Percentiles rank a stretch among this genome's conserved stretches.
Evolutionary conservation across 2,329 filamentous ascomycete genomes (phyloP).

Genomic region (Pleomassaria siparia): DNA sequence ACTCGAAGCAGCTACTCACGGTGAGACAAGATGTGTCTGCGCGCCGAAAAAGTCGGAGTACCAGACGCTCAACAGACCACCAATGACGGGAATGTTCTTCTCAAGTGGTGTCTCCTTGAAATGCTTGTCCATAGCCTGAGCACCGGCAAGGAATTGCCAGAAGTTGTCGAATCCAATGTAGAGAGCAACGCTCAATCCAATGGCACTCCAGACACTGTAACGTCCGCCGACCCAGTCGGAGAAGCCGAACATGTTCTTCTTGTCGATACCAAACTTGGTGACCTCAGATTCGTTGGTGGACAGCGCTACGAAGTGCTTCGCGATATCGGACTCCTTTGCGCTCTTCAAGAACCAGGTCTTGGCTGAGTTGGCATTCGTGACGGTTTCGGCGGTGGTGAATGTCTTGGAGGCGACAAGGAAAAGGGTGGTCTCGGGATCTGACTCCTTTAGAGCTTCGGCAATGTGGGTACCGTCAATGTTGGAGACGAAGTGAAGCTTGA

Average conservation of each 20-base stretch:
- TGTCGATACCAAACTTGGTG: conserved; percentile 97
- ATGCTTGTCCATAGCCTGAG: conserved; percentile 97
- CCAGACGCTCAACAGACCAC: conserved; percentile 93
- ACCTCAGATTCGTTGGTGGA: conserved; percentile 96
- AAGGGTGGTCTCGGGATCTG: conserved; percentile 95
- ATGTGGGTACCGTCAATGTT: conserved; percentile 99
- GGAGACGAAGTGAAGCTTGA: conserved; percentile 96
- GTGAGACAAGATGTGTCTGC: conserved; percentile 95
- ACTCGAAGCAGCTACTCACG: conserved; percentile 58
- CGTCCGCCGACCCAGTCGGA: conserved; percentile 98
- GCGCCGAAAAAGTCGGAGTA: conserved; percentile 99
- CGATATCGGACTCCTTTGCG: conserved; percentile 78
- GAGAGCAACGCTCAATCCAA: conserved; percentile 88
- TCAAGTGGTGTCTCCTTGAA: conserved; percentile 88
- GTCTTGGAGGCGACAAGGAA: conserved; percentile 99
- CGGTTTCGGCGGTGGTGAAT: conserved; percentile 97
- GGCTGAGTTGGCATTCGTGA: conserved; percentile 94
- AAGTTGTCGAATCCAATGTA: conserved; percentile 99
- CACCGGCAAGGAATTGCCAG: conserved; percentile 90
- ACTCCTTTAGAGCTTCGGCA: conserved; percentile 83
- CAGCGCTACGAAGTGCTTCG: conserved; percentile 98
- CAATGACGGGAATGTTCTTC: conserved; percentile 92
- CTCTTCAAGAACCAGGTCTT: conserved; percentile 94
- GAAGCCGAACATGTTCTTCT: conserved; percentile 99
- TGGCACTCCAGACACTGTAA: conserved; percentile 99